Conservation (phyloP, 164 flowering plant species). For the Buxus sempervirens region DNA sequence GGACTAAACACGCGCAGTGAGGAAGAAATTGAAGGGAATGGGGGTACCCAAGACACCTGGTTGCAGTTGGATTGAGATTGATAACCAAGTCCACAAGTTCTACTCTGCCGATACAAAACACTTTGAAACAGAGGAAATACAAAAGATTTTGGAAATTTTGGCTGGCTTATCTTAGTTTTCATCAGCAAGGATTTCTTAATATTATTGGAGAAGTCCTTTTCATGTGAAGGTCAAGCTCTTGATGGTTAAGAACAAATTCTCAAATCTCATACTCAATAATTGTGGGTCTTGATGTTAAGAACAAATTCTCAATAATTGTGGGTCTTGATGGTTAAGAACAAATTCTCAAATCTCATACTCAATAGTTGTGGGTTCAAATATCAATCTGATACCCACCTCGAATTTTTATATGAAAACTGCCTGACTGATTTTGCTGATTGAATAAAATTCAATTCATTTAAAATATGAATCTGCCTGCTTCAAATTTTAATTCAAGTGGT, state of each 20-base stretch:
- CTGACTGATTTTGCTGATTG: not conserved
- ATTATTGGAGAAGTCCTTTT: not conserved
- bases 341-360: not conserved
- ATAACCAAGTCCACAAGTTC: slow-evolving; percentile 53
- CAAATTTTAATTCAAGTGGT: too few species aligned
- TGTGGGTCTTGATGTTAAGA: not conserved
- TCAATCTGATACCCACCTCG: not conserved
- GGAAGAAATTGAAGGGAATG: slow-evolving; percentile 42
- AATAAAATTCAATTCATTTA: too few species aligned
- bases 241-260: not conserved
- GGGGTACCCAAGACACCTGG: slow-evolving; percentile 58
- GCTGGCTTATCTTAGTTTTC: not conserved
- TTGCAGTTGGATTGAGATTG: slow-evolving; percentile 79
- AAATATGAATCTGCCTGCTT: not conserved
- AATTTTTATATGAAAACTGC: not conserved
- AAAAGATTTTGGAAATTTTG: slow-evolving; percentile 28
- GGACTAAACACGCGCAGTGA: slow-evolving; percentile 52
- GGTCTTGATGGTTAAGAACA: not conserved
- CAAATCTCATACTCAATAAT: not conserved
- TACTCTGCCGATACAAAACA: slow-evolving; percentile 52
- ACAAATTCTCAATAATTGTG: too few species aligned
- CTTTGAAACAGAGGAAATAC: slow-evolving; percentile 45
- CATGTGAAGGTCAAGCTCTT: not conserved
- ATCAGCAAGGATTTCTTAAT: not conserved
- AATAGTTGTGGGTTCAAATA: not conserved